These are phyloP conservation scores for Plasmodium gonderi DNA, from an alignment of 169 alveolate genomes.

Conservation along the genomic window DNA sequence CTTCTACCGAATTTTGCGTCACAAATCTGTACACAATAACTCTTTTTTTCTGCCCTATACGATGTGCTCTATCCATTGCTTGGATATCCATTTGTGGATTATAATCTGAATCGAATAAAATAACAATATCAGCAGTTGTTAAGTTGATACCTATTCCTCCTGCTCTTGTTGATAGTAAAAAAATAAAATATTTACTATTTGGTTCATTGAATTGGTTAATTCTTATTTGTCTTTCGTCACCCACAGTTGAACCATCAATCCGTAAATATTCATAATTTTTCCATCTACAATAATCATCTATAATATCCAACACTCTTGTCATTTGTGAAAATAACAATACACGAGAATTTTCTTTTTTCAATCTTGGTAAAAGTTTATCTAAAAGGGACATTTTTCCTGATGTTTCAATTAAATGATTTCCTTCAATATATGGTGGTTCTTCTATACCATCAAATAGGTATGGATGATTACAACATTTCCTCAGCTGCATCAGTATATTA, in stretches of 20 bases:
- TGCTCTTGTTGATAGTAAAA: constrained; percentile 96
- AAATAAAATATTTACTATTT: constrained; percentile 91
- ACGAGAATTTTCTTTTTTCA: constrained; percentile 86
- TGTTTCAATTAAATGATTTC: constrained; percentile 92
- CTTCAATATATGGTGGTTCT: constrained; percentile 89
- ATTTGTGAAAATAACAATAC: constrained; percentile 93
- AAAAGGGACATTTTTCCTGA: constrained; percentile 93
- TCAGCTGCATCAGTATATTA: constrained; percentile 97
- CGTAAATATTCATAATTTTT: constrained; percentile 95
- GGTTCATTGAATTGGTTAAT: constrained; percentile 93
- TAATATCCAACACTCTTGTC: constrained; percentile 94
- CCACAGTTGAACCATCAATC: constrained; percentile 97
- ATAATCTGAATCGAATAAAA: constrained; percentile 98
- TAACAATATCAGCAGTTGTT: constrained; percentile 97
- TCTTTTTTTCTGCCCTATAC: constrained; percentile 97
- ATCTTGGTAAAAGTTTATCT: constrained; percentile 89
- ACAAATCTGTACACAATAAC: constrained; percentile 96
- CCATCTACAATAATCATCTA: constrained; percentile 95
- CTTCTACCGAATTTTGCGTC: constrained; percentile 97
- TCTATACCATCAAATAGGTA: constrained; percentile 94
- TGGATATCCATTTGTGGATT: constrained; percentile 97
- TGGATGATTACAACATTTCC: constrained; percentile 99
- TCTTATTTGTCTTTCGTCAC: constrained; percentile 94
- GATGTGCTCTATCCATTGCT: constrained; percentile 98
- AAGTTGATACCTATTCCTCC: constrained; percentile 98